A percentile compares a stretch with the other conserved stretches of the same genome.
Evolutionary conservation across 2,329 filamentous ascomycete species (phyloP).

Genomic region (Nothophoma quercina): DNA sequence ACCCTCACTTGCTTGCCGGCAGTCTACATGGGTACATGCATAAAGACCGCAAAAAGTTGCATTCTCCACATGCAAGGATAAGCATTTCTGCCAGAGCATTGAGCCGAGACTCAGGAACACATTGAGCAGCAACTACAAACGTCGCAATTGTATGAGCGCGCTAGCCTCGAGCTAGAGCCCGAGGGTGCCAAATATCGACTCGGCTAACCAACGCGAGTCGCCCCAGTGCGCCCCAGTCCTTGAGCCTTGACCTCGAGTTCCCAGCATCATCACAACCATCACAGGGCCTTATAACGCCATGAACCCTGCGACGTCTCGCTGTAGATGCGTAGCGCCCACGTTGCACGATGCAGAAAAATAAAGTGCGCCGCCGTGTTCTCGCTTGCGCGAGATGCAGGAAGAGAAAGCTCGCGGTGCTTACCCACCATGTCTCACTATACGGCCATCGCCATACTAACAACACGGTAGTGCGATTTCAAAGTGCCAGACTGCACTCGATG

Average conservation of each 20-base stretch:
- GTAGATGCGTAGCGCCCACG: slow-evolving; percentile 21
- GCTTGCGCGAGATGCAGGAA: slow-evolving; percentile 48
- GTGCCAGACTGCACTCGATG: slow-evolving; percentile 46
- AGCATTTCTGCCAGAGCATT: not conserved
- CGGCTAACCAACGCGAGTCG: slow-evolving; percentile 13
- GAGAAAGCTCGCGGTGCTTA: slow-evolving; percentile 44
- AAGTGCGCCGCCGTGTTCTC: slow-evolving; percentile 46
- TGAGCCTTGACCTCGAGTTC: slow-evolving; percentile 17
- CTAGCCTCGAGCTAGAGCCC: slow-evolving; percentile 4
- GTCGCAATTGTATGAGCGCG: slow-evolving; percentile 9
- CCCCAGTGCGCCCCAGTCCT: not conserved
- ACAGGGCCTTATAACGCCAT: slow-evolving; percentile 26
- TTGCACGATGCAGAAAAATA: slow-evolving; percentile 42
- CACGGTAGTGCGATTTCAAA: slow-evolving; percentile 45
- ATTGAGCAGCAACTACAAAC: not conserved
- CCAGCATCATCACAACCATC: slow-evolving; percentile 21
- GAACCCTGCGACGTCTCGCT: slow-evolving; percentile 25
- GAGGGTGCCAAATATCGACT: slow-evolving; percentile 10
- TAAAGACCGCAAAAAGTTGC: not conserved
- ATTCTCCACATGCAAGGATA: slow-evolving; percentile 5
- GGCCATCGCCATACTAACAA: slow-evolving; percentile 24
- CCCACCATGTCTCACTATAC: slow-evolving; percentile 15
- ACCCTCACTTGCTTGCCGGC: slow-evolving; percentile 8
- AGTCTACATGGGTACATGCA: slow-evolving; percentile 6
- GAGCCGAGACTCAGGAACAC: slow-evolving; percentile 2